Evolutionary conservation across 768 basidiomycete species (phyloP), one percentile per base, ranked within the genome.

Genomic region (Mrakia blollopis): DNA sequence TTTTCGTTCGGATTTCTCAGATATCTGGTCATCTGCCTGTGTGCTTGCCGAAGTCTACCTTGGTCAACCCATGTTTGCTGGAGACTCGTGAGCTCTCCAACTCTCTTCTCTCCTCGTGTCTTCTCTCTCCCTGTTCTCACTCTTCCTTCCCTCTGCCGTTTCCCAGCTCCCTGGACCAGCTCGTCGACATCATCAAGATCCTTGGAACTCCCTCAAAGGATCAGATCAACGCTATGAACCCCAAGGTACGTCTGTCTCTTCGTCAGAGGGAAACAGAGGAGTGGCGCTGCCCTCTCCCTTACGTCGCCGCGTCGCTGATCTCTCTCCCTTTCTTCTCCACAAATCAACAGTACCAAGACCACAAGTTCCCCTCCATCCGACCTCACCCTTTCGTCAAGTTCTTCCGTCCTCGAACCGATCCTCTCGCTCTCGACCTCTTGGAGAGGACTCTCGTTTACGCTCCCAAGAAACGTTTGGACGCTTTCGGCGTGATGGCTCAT

Each of bases 201-300:
- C 89, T 99, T 72, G 97, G 97, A 21, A 99, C 97, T 25, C 97
- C 97, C 0, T 94, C 96, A 75, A 87, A 96, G 80, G 97, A 98
- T 83, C 96, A 98, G 85, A 98, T 99, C 88, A 98, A 98, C 90
- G 98, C 97, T 80, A 99, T 99, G 97, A 99, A 99, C 85, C 97
- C 97, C 73, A 98, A 98, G 86, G 70, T 39, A n/a, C 37, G 21
- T 28, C 25, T 14, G 32, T 37, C 11, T 7, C 9, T n/a, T 63
- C 32, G 11, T 4, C 6, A 35, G 32, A 63, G 30, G 10, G 16
- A 30, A 23, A 8, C 37, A n/a, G n/a, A n/a, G n/a, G 63, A 1
- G 3, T 30, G 18, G 28, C 62, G 62, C 28, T 28, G 28, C 62
- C 21, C 62, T 30, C 32, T 63, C 13, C 41, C 16, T n/a, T n/a